Base-by-base conservation (phyloP, 176 grass and related monocot species). In the Typha latifolia region DNA sequence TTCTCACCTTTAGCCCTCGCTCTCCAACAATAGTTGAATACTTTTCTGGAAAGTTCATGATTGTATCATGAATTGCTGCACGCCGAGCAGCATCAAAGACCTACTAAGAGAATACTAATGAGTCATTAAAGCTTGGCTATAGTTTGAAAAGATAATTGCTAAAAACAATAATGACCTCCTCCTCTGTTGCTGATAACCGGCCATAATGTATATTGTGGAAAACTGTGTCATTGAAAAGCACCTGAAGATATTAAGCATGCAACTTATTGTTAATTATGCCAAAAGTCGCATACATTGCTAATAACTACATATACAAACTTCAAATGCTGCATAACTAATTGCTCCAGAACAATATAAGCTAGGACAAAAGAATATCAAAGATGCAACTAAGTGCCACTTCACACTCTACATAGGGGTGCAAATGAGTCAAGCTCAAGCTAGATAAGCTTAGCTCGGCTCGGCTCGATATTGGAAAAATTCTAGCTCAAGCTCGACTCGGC, bases 151-250 rank as follows among this genome's bases (percentile, higher is more conserved):
- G 62, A 61, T 69, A 68, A 75, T 79, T 66, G 66, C 49, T 69
- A 76, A 73, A 66, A 80, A 66, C 79, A 64, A 48, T 64, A 13
- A 57, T 26, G 67, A 99, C 94, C 89, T 99, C 94, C 73, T 93
- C 94, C 61, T 99, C 89, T 53, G 63, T 99, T 66, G 94, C 94
- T 73, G 89, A 85, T 71, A 99, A 85, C 34, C 70, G 83, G 2
- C 89, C 94, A 77, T 99, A 99, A 20, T 93, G 94, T 90, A 99
- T 99, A 69, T 99, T 99, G 75, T 93, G 89, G 72, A 82, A 93
- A 86, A 99, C 90, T 1, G 94, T 99, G 55, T 99, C 94, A 67
- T 99, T 99, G 72, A 99, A 99, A 80, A 99, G 89, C 73, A 99
- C 94, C 94, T 99, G 77, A 59, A 51, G 47, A 72, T 64, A 48